phyloP scores from a whole-genome alignment of 495 filamentous ascomycete genomes.

The Aspergillus coremiiformis region DNA sequence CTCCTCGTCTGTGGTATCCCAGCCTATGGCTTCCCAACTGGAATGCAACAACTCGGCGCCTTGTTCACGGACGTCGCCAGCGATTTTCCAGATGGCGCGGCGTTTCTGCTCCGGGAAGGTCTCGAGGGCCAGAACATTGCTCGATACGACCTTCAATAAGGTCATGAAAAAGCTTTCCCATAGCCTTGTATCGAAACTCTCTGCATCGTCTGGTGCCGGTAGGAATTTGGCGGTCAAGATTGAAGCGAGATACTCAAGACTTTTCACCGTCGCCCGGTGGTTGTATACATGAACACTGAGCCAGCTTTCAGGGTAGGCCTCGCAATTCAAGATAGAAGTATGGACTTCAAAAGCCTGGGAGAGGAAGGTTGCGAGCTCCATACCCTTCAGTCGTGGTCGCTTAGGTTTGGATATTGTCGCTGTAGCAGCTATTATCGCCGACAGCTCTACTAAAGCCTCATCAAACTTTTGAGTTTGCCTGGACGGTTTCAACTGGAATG shows the following conservation, averaged over 20 bases:
- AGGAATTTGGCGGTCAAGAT: conserved; percentile 72
- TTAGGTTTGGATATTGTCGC: conserved; percentile 54
- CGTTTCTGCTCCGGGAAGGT: conserved; percentile 97
- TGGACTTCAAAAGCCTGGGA: conserved; percentile 67
- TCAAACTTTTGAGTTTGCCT: conserved; percentile 62
- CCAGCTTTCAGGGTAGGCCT: conserved; percentile 86
- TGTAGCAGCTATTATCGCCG: conserved; percentile 76
- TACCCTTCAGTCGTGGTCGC: conserved; percentile 54
- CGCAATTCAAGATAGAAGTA: conserved; percentile 79
- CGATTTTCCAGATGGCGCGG: conserved; percentile 96
- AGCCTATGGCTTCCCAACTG: conserved; percentile 95
- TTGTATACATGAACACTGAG: conserved; percentile 91
- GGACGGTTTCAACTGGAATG: conserved; percentile 71
- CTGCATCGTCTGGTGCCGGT: conserved; percentile 84
- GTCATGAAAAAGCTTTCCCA: conserved; percentile 93
- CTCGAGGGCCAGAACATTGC: conserved; percentile 81
- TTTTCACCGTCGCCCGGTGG: conserved; percentile 82
- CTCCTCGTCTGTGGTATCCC: conserved; percentile 82
- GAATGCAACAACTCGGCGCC: conserved; percentile 76
- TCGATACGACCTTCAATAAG: conserved; percentile 80
- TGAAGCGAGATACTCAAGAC: conserved; percentile 73
- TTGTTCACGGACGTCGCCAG: conserved; percentile 87
- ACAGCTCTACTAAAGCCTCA: conserved; percentile 82
- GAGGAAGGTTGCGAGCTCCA: conserved; percentile 68
- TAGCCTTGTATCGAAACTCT: conserved; percentile 83